Evolutionary conservation across 2,329 filamentous ascomycete genomes (phyloP).

Genomic region (Penicillium sp.): DNA sequence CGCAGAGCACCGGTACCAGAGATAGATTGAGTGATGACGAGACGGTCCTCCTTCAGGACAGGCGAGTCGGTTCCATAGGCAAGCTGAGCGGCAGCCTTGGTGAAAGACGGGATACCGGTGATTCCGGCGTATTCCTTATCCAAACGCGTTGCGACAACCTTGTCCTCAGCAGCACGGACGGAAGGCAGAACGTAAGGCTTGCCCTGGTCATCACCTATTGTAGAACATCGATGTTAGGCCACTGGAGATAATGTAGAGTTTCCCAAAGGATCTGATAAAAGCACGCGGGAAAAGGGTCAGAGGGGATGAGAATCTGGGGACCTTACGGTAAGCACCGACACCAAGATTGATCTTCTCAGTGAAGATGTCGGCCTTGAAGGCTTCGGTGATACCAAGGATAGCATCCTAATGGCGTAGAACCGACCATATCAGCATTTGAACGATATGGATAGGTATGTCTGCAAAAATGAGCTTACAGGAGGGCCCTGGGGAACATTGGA

Average conservation of each 20-base stretch:
- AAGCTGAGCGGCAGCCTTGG: conserved; percentile 85
- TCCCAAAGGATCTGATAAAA: not conserved
- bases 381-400: conserved; percentile 77
- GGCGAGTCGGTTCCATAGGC: conserved; percentile 85
- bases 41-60: conserved; percentile 72
- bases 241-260: not conserved
- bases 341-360: conserved; percentile 97
- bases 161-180: conserved; percentile 85
- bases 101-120: conserved; percentile 93
- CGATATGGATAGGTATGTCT: conserved; percentile 8
- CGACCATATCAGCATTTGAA: conserved; percentile 32
- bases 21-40: conserved; percentile 96
- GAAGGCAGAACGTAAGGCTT: conserved; percentile 98
- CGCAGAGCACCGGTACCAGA: conserved; percentile 95
- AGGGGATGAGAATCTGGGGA: not conserved
- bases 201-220: conserved; percentile 78
- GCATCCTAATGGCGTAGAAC: conserved; percentile 41
- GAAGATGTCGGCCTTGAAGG: conserved; percentile 96
- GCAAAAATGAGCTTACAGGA: conserved; percentile 69
- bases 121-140: conserved; percentile 99
- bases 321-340: conserved; percentile 89
- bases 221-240: not conserved
- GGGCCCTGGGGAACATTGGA: conserved; percentile 89
- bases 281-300: not conserved
- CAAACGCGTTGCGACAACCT: conserved; percentile 74